Base-by-base conservation (phyloP, 441 rosid species). In the Populus trichocarpa region DNA sequence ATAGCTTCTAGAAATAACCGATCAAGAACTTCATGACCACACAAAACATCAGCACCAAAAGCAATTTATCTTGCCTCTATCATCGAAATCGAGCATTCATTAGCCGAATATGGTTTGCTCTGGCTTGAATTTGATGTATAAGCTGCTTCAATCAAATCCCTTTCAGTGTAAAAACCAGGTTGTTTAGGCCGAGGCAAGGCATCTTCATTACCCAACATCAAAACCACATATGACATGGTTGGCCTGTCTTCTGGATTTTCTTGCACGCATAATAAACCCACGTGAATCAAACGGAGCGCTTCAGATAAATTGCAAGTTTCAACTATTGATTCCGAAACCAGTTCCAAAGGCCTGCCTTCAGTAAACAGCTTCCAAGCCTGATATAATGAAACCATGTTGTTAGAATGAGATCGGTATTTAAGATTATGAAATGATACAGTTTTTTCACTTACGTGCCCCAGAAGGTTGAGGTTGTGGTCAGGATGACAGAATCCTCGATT, bases 401-500 rank as follows among this genome's bases (percentile, higher is more conserved):
- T 46, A 14, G 20, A 46, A 6, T n/a, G 20, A 66, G 35, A 65
- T 66, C 6, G 32, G 69, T 66, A 13, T 30, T 13, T 30, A 22
- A 26, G 20, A 66, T 5, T 10, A 66, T 10, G 8, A 66, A 66
- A 23, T 2, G 32, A 66, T 25, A 12, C 18, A 22, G 16, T 22
- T 22, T 1, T 67, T 6, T 10, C 18, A 30, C 93, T 85, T 89
- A 93, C 97, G 69, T 89, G 90, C 36, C 84, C 86, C 13, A 80
- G 82, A 77, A 87, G 87, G 77, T 82, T 78, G 64, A 57, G 80
- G n/a, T 32, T 8, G 64, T 79, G 80, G 14, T 76, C 83, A 2
- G 66, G 71, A 33, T 75, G 79, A 71, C 81, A 87, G 72, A 91
- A 91, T 69, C 97, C 94, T 70, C 84, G 81, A 81, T 95, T 95